A percentile compares a stretch with the other conserved stretches of the same genome.
These are phyloP conservation scores for Petrea volubilis DNA, from an alignment of 257 asterid species.

Conservation along the genomic window DNA sequence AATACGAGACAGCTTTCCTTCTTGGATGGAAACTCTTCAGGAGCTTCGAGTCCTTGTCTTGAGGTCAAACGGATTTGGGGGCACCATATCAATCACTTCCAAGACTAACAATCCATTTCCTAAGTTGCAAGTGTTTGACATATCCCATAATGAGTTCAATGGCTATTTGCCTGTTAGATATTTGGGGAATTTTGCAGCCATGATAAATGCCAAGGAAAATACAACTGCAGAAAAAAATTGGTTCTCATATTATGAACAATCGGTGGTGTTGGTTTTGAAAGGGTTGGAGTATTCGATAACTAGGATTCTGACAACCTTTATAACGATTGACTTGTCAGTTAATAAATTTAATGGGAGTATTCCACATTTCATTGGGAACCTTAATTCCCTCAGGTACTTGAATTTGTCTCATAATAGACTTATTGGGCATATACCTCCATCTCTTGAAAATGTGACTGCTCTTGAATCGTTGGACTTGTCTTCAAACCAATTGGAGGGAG, in stretches of 20 bases:
- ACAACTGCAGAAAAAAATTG: neutral
- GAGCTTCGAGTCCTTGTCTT: constrained; percentile 28
- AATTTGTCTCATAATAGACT: too few species aligned
- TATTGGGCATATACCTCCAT: too few species aligned
- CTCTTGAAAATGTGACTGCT: too few species aligned
- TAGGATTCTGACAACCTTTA: neutral
- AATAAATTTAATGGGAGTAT: too few species aligned
- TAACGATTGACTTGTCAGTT: neutral
- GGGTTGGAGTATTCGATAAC: neutral
- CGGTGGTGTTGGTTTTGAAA: too few species aligned
- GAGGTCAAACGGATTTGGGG: constrained; percentile 13
- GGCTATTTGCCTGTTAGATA: neutral
- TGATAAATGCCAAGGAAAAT: neutral
- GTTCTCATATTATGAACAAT: neutral
- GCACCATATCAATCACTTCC: neutral
- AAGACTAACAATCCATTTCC: constrained; percentile 4
- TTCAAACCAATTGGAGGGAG: too few species aligned
- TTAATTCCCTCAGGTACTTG: too few species aligned
- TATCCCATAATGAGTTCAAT: constrained; percentile 20
- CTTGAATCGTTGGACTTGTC: too few species aligned
- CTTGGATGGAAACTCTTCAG: constrained; percentile 24
- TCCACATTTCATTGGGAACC: too few species aligned
- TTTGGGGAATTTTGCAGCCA: neutral
- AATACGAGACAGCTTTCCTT: constrained; percentile 24
- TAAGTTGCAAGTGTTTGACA: constrained; percentile 20